Evolutionary conservation across 1,139 yeast genomes (phyloP).

Genomic region (Citeromyces hawaiiensis): DNA sequence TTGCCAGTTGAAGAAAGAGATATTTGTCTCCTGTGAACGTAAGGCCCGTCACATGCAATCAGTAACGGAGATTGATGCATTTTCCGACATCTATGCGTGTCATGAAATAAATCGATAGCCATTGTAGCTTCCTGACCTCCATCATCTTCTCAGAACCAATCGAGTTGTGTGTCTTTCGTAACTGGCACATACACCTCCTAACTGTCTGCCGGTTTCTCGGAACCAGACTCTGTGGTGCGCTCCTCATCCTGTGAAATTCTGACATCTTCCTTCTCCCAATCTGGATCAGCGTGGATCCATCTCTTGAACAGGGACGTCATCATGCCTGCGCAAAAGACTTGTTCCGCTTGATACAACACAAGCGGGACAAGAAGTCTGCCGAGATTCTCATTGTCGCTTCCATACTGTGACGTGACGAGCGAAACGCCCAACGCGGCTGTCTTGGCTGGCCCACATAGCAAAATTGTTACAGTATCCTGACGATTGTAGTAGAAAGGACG

Average conservation of each 20-base stretch:
- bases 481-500: constrained; percentile 61
- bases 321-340: constrained; percentile 65
- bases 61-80: too few relatives aligned
- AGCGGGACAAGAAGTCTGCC: constrained; percentile 71
- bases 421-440: constrained; percentile 90
- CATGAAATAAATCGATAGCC: too few relatives aligned
- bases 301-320: constrained; percentile 49
- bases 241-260: neutral
- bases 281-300: constrained; percentile 34
- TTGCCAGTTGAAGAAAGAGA: too few relatives aligned
- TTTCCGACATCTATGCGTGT: too few relatives aligned
- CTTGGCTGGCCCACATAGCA: constrained; percentile 88
- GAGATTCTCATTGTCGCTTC: constrained; percentile 40
- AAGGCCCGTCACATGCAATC: too few relatives aligned
- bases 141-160: too few relatives aligned
- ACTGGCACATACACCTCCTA: too few relatives aligned
- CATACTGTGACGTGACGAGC: constrained; percentile 67
- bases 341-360: constrained; percentile 78
- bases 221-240: neutral
- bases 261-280: neutral
- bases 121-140: too few relatives aligned
- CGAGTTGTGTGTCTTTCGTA: too few relatives aligned
- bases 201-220: neutral
- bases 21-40: too few relatives aligned
- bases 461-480: constrained; percentile 61